A percentile compares a stretch with the other conserved stretches of the same genome.
Conservation (phyloP, 108 stramenopile species). For the Cyclotella sp. region DNA sequence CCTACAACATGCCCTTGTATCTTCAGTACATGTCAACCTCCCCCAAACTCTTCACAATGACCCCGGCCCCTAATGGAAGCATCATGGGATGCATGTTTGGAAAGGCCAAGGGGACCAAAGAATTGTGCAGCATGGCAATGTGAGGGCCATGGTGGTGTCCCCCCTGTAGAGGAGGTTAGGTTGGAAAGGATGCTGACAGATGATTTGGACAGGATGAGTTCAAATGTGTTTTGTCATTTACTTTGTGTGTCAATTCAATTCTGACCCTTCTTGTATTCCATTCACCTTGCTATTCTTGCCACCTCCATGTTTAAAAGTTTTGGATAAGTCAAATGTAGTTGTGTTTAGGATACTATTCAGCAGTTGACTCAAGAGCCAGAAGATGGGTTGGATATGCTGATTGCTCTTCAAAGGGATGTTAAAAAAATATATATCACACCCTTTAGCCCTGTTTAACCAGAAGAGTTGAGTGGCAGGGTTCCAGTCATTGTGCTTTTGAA, state of each 20-base stretch:
- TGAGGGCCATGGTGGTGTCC: conserved; percentile 97
- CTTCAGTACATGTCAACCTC: conserved; percentile 92
- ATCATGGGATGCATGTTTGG: conserved; percentile 92
- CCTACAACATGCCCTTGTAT: conserved; percentile 90
- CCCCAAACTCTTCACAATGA: conserved; percentile 94
- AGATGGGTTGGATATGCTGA: conserved; percentile 96
- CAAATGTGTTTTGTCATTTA: conserved; percentile 66
- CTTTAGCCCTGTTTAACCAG: conserved; percentile 83
- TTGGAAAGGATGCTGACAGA: conserved; percentile 96
- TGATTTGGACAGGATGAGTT: conserved; percentile 95
- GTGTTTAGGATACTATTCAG: conserved; percentile 88
- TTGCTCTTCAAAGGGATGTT: conserved; percentile 86
- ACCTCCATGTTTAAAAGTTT: conserved; percentile 96
- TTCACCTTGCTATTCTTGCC: conserved; percentile 71
- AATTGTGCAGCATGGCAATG: conserved; percentile 99
- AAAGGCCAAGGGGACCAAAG: conserved; percentile 92
- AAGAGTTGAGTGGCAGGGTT: conserved; percentile 95
- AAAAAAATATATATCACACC: conserved; percentile 88
- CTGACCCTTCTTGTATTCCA: background rate
- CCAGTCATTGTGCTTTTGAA: too few species aligned
- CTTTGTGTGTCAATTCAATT: conserved; percentile 5
- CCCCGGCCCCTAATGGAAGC: conserved; percentile 71
- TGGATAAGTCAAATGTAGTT: conserved; percentile 92
- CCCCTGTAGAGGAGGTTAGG: conserved; percentile 91
- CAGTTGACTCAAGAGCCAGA: conserved; percentile 85